These are phyloP conservation scores for Schizothecium vesticola DNA, from an alignment of 495 filamentous ascomycete genomes.

Conservation along the genomic window DNA sequence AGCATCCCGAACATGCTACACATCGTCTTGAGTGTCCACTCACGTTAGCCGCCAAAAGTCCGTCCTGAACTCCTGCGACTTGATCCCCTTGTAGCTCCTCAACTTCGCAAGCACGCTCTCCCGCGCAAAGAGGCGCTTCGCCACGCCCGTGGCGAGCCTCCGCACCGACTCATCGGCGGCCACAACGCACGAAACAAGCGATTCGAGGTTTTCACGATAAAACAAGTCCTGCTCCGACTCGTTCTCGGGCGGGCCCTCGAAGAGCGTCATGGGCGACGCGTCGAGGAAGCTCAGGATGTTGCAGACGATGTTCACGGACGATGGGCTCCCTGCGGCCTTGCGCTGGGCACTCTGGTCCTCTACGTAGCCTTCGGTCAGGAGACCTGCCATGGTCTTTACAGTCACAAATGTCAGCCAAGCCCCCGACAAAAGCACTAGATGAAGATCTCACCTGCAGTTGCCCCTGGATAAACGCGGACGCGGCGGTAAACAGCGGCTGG, in stretches of 20 bases:
- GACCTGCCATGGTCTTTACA: slow-evolving; percentile 34
- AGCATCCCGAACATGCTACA: slow-evolving; percentile 2
- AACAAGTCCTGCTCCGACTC: slow-evolving; percentile 36
- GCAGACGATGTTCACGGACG: slow-evolving; percentile 40
- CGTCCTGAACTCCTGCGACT: slow-evolving; percentile 33
- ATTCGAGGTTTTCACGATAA: slow-evolving; percentile 45
- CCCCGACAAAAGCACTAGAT: not conserved
- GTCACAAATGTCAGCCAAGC: not conserved
- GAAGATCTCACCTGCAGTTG: slow-evolving; percentile 44
- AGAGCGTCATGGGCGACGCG: slow-evolving; percentile 47
- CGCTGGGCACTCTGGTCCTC: slow-evolving; percentile 35
- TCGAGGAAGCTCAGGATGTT: slow-evolving; percentile 50
- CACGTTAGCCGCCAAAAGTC: slow-evolving; percentile 53
- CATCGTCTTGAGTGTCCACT: slow-evolving; percentile 15
- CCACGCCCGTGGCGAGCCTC: slow-evolving; percentile 39
- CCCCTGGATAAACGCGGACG: slow-evolving; percentile 50
- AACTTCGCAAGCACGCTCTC: slow-evolving; percentile 31
- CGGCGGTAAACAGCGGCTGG: slow-evolving; percentile 46
- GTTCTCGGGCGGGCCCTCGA: slow-evolving; percentile 36
- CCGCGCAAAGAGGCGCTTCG: slow-evolving; percentile 42
- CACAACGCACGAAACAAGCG: slow-evolving; percentile 47
- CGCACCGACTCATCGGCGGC: slow-evolving; percentile 47
- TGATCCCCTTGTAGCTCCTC: slow-evolving; percentile 38
- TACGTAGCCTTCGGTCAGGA: slow-evolving; percentile 39
- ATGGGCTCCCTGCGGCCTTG: slow-evolving; percentile 34